Evolutionary conservation across 2,329 filamentous ascomycete species (phyloP), one percentile per base, ranked within the genome.

Genomic region (Ciborinia camelliae): DNA sequence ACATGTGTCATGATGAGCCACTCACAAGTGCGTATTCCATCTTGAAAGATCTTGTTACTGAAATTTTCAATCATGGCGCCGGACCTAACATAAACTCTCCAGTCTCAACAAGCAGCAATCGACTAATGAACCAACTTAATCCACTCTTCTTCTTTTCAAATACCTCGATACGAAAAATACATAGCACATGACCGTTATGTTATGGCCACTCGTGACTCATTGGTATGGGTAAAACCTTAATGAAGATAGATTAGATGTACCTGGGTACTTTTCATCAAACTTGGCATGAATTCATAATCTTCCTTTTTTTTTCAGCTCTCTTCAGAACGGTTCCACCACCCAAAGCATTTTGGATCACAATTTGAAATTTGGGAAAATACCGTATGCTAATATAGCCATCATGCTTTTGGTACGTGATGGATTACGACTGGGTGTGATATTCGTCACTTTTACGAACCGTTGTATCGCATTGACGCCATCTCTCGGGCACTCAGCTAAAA

Each of bases 401-500:
- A 45, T 45, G 41, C 18, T 47, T 47, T 4, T 5, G 12, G 6
- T 37, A 37, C 35, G 9, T 37, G 12, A 5, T 37, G 35, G 35
- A 37, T 23, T 45, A 45, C 18, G 7, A n/a, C n/a, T n/a, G 18
- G 41, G 20, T 45, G n/a, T 47, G 23, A 51, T 15, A 15, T 30
- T 52, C 43, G 47, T 37, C 43, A 51, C 58, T 37, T 39, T 60
- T 60, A 62, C 37, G 48, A 53, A 53, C 59, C 39, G 59, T 62
- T 62, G 59, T 37, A 50, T 62, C 37, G 47, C 58, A 62, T 62
- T 62, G 39, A 53, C 59, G 59, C 59, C 59, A 45, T 54, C 59
- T 23, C 48, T 62, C 59, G 54, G 48, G 37, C 26, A 35, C 48
- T 62, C 59, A 62, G 48, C 48, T 32, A 35, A 41, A 54, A 39